Percentiles rank a stretch among this genome's conserved stretches.
These are phyloP conservation scores for Echinosophora koreensis DNA, from an alignment of 306 rosid genomes.

Conservation along the genomic window DNA sequence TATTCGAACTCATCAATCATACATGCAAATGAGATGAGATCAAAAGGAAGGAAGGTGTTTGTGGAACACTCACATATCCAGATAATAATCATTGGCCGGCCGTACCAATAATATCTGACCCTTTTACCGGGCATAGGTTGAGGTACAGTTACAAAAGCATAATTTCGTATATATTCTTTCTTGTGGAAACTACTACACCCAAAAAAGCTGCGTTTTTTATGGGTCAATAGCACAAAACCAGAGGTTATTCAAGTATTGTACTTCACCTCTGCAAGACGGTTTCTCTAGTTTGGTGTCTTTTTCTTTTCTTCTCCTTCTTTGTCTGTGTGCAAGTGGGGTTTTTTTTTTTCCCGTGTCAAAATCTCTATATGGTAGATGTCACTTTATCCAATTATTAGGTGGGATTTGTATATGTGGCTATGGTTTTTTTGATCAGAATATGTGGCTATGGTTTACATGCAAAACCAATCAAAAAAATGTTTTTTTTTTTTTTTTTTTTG, in stretches of 20 bases:
- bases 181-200: neutral
- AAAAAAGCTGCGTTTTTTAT: neutral
- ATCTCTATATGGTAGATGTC: conserved; percentile 56
- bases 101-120: too few relatives aligned
- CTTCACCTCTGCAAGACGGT: too few relatives aligned
- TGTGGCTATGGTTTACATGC: conserved; percentile 74
- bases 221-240: neutral
- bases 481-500: neutral
- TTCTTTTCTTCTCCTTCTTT: neutral
- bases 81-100: too few relatives aligned
- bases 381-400: conserved; percentile 42
- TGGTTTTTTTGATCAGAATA: too few relatives aligned
- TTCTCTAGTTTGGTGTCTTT: neutral
- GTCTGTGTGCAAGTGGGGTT: conserved; percentile 43
- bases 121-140: conserved; percentile 30
- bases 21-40: too few relatives aligned
- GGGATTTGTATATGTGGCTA: conserved; percentile 38
- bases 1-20: too few relatives aligned
- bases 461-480: conserved; percentile 46
- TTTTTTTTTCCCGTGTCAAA: neutral
- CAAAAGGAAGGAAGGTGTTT: neutral
- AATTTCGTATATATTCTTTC: neutral
- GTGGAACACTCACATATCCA: neutral
- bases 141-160: conserved; percentile 17
- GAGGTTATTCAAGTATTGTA: too few relatives aligned